Evolutionary conservation across 1,139 yeast species (phyloP).

Genomic region (Kodamaea derodonti): DNA sequence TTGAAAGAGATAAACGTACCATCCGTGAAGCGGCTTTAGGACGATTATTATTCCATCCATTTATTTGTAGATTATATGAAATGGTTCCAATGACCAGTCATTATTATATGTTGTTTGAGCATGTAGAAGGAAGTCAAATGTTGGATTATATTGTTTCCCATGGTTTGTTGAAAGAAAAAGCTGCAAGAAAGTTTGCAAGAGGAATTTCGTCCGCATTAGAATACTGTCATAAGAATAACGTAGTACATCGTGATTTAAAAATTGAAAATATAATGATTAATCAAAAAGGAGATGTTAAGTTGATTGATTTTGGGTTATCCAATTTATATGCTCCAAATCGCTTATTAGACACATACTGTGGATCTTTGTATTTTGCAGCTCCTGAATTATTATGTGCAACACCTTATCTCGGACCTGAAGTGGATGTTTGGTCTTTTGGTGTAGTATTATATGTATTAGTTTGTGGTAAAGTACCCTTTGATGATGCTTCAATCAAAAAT

Average conservation of each 20-base stretch:
- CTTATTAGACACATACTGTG: conserved; percentile 90
- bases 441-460: conserved; percentile 91
- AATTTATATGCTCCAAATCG: conserved; percentile 74
- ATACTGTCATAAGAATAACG: conserved; percentile 88
- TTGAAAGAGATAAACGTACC: conserved; percentile 88
- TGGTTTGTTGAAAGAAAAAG: conserved; percentile 89
- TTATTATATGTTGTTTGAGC: conserved; percentile 94
- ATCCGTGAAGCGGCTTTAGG: conserved; percentile 95
- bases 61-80: conserved; percentile 87
- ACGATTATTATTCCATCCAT: conserved; percentile 84
- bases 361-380: conserved; percentile 96
- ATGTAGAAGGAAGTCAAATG: conserved; percentile 97
- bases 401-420: conserved; percentile 95
- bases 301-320: conserved; percentile 93
- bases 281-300: conserved; percentile 88
- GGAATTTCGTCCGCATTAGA: conserved; percentile 95
- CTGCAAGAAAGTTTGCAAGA: conserved; percentile 91
- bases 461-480: conserved; percentile 98
- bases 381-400: conserved; percentile 92
- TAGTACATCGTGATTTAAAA: conserved; percentile 94
- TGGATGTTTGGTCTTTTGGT: conserved; percentile 98
- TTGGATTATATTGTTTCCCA: conserved; percentile 95
- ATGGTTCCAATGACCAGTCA: conserved; percentile 97
- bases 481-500: conserved; percentile 89
- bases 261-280: conserved; percentile 96